Base-by-base conservation (phyloP, 805 yeast species). In the Starmerella apicola region DNA sequence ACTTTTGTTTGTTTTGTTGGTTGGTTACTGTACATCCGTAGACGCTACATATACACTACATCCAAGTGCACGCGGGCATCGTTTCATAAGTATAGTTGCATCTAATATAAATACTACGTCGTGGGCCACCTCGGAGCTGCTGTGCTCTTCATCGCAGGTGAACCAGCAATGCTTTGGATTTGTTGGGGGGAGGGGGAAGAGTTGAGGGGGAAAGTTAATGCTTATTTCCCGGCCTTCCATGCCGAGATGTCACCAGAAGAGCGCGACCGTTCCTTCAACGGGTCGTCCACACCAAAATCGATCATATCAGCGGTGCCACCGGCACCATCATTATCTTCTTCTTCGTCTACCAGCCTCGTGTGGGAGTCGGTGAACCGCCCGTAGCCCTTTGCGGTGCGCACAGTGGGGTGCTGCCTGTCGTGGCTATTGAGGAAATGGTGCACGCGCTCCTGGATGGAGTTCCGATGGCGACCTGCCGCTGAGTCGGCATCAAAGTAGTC, bases 311-410 rank as follows among this genome's bases (percentile, higher is more conserved):
- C 34, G 27, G 20, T 18, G 15, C 20, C 28, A 8, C 10, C 15
- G 36, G 22, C 37, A 13, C 9, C 26, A 4, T 15, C 38, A 17
- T 18, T 17, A 16, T 13, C 6, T 18, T 18, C 27, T 9, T 24
- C 27, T 9, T 24, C 27, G 15, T 28, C 12, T 9, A 13, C 32
- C 40, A 13, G 27, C 9, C 13, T 34, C 3, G 30, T 42, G 4
- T 38, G 39, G 15, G 24, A 45, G 36, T 69, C 78, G 0, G 86
- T 76, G 54, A 70, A 81, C 54, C 74, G 73, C 6, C 95, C 95
- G 57, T 85, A 84, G 0, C 95, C 95, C 4, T 66, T 58, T 0
- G 94, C 94, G 0, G 88, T 76, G 50, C 72, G 77, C 15, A 61
- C 55, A 0, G 70, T 61, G 3, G 71, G 70, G 10, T 71, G 70